These are phyloP conservation scores for Fusarium sp. DNA, from an alignment of 2,329 filamentous ascomycete genomes.

Conservation along the genomic window DNA sequence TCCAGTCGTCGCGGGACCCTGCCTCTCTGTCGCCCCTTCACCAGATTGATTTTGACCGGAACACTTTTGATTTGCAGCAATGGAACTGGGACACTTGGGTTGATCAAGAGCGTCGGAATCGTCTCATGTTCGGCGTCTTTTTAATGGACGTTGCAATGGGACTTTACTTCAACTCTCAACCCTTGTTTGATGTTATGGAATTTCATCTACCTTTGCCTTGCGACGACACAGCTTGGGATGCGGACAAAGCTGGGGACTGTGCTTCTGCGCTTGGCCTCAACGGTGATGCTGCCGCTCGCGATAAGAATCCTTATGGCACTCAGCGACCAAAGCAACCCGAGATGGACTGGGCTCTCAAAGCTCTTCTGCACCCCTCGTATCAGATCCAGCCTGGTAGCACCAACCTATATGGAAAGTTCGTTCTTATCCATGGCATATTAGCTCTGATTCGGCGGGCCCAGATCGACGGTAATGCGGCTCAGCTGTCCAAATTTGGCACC, in stretches of 20 bases:
- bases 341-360: constrained; percentile 70
- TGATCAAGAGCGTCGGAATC: constrained; percentile 75
- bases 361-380: constrained; percentile 68
- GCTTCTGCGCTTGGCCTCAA: constrained; percentile 73
- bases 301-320: constrained; percentile 71
- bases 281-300: constrained; percentile 66
- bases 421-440: constrained; percentile 76
- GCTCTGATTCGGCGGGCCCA: constrained; percentile 66
- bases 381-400: constrained; percentile 73
- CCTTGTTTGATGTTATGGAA: constrained; percentile 73
- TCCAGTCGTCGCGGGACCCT: constrained; percentile 63
- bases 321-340: constrained; percentile 73
- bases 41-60: constrained; percentile 62
- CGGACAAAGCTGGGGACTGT: constrained; percentile 68
- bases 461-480: constrained; percentile 53
- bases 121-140: constrained; percentile 74
- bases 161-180: constrained; percentile 77
- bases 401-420: constrained; percentile 79
- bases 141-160: constrained; percentile 73
- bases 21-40: constrained; percentile 70
- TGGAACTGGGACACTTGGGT: constrained; percentile 77
- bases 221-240: constrained; percentile 81
- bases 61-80: constrained; percentile 59
- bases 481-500: constrained; percentile 60
- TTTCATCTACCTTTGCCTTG: constrained; percentile 75